Conservation (phyloP, 176 grass and related monocot species). For the Musa troglodytarum region DNA sequence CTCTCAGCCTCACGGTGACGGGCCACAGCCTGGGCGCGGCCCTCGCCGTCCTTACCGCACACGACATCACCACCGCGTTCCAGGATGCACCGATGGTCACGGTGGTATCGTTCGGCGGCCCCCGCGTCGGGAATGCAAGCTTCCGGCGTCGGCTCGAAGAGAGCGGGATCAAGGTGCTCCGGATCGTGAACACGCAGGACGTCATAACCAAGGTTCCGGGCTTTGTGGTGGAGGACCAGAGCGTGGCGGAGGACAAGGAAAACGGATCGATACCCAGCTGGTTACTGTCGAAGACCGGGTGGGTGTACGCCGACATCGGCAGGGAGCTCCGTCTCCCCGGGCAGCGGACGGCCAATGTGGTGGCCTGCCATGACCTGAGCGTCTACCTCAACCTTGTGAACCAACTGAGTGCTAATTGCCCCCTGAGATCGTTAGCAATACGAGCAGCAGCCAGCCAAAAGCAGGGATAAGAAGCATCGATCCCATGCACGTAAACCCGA, state of each 20-base stretch:
- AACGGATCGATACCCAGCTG: conserved; percentile 21
- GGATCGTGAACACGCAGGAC: conserved; percentile 37
- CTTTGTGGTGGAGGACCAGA: conserved; percentile 8
- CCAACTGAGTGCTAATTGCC: background rate
- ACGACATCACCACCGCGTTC: conserved; percentile 22
- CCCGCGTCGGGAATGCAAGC: conserved; percentile 38
- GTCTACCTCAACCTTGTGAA: conserved; percentile 43
- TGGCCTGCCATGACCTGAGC: conserved; percentile 37
- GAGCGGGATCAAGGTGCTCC: conserved; percentile 43
- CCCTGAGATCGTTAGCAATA: background rate
- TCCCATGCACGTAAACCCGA: background rate
- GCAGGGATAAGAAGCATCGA: background rate
- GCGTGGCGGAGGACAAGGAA: background rate
- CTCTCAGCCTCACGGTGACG: conserved; percentile 39
- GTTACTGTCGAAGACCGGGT: conserved; percentile 34
- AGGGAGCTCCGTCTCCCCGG: conserved; percentile 33
- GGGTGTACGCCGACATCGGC: conserved; percentile 47
- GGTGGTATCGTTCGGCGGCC: conserved; percentile 43
- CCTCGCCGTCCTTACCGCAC: conserved; percentile 41
- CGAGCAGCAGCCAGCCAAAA: background rate
- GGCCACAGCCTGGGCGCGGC: conserved; percentile 55
- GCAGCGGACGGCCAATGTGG: conserved; percentile 16
- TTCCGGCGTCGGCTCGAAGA: conserved; percentile 33
- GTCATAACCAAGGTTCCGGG: conserved; percentile 49
- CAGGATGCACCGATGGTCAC: conserved; percentile 15